phyloP scores from a whole-genome alignment of 768 basidiomycete species.

The Lyophyllum semitale region DNA sequence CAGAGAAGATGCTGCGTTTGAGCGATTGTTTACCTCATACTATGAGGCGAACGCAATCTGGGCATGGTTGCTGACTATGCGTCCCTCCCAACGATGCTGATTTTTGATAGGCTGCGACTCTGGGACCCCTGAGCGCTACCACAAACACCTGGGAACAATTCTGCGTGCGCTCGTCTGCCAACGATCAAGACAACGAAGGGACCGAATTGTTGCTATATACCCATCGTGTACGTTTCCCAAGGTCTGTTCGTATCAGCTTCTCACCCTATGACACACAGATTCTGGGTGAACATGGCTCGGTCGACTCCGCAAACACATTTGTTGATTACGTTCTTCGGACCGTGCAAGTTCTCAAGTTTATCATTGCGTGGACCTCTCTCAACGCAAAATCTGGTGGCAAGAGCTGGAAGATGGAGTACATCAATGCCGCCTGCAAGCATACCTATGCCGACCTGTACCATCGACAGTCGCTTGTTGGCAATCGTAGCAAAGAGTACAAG shows the following conservation, averaged over 20 bases:
- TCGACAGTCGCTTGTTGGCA: background rate
- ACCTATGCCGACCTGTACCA: background rate
- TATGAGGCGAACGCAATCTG: background rate
- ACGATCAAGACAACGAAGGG: background rate
- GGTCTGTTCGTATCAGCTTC: no score
- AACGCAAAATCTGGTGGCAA: background rate
- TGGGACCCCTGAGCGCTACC: background rate
- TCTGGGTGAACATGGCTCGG: no score
- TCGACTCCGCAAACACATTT: background rate
- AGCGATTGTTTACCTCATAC: background rate
- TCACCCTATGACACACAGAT: no score
- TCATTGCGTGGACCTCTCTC: no score
- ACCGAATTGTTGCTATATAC: background rate
- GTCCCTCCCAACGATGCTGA: background rate
- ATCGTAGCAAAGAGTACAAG: background rate
- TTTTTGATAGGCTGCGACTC: background rate
- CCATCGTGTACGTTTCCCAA: background rate
- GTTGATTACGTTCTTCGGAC: background rate
- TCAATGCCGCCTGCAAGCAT: background rate
- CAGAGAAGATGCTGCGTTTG: background rate
- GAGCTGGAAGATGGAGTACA: background rate
- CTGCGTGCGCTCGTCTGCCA: background rate
- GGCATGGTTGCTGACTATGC: background rate
- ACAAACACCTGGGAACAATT: background rate
- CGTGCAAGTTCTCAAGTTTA: background rate